phyloP scores from a whole-genome alignment of 192 early-diverging fungal species.

The Entomortierella beljakovae region DNA sequence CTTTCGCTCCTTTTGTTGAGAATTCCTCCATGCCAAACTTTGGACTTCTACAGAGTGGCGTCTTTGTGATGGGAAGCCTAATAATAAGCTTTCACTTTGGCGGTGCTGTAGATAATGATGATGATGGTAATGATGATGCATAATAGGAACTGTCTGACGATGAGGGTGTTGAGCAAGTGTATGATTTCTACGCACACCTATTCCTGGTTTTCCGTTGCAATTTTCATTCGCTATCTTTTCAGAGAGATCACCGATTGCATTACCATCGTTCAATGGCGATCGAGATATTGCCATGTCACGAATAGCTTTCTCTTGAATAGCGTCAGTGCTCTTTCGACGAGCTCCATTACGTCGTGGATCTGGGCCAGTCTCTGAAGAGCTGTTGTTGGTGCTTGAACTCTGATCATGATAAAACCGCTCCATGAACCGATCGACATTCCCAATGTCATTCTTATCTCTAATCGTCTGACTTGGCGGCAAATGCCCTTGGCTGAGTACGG shows the following conservation, averaged over 20 bases:
- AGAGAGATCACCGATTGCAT: background rate
- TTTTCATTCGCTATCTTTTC: background rate
- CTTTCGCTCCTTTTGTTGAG: background rate
- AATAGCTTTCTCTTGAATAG: background rate
- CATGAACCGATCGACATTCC: conserved; percentile 37
- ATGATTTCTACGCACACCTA: conserved; percentile 4
- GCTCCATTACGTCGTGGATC: background rate
- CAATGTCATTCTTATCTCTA: background rate
- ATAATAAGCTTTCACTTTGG: conserved; percentile 9
- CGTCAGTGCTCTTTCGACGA: conserved; percentile 17
- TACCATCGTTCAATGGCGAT: background rate
- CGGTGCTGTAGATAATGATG: conserved; percentile 27
- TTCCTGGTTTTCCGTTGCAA: background rate
- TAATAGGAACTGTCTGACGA: conserved; percentile 32
- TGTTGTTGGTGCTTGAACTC: background rate
- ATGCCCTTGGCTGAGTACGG: conserved; percentile 32
- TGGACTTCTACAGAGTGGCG: conserved; percentile 34
- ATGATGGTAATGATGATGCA: conserved; percentile 29
- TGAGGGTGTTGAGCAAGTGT: conserved; percentile 31
- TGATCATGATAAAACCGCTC: conserved; percentile 19
- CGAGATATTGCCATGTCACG: background rate
- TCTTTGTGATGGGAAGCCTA: conserved; percentile 10
- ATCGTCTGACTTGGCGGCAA: conserved; percentile 35
- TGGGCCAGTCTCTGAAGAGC: background rate
- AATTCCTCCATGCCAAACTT: conserved; percentile 10